phyloP scores from a whole-genome alignment of 1,139 yeast species.

The Pichia sp. region DNA sequence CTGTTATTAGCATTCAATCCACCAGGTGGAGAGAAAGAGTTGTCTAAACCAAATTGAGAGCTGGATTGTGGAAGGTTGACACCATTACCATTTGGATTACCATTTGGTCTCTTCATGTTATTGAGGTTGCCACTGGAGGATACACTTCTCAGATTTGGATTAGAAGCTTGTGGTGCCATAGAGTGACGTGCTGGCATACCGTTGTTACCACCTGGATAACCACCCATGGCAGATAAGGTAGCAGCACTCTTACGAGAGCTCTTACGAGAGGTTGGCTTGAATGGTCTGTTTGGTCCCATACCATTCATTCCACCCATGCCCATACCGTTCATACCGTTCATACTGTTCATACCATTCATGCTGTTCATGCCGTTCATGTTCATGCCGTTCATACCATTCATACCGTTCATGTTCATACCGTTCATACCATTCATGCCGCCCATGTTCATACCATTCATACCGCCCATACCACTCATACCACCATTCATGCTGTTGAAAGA shows the following conservation, averaged over 20 bases:
- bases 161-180: constrained; percentile 16
- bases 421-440: not conserved
- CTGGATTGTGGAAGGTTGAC: not conserved
- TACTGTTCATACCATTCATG: constrained; percentile 1
- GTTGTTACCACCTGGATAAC: constrained; percentile 21
- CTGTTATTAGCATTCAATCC: constrained; percentile 3
- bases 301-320: constrained; percentile 1
- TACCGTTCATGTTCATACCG: not conserved
- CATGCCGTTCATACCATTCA: constrained; percentile 1
- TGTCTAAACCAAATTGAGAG: constrained; percentile 12
- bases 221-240: constrained; percentile 21
- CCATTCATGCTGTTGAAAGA: constrained; percentile 8
- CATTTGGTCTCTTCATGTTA: constrained; percentile 6
- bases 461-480: constrained; percentile 1
- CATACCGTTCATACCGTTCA: constrained; percentile 2
- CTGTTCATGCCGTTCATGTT: not conserved
- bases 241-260: constrained; percentile 31
- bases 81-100: not conserved
- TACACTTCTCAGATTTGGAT: constrained; percentile 9
- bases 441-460: too few relatives aligned
- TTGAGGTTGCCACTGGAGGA: not conserved
- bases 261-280: constrained; percentile 34
- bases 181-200: constrained; percentile 17
- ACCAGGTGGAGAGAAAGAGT: constrained; percentile 12
- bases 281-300: constrained; percentile 22